Evolutionary conservation across 805 yeast genomes (phyloP).

Genomic region (Pichia phayaonensis): DNA sequence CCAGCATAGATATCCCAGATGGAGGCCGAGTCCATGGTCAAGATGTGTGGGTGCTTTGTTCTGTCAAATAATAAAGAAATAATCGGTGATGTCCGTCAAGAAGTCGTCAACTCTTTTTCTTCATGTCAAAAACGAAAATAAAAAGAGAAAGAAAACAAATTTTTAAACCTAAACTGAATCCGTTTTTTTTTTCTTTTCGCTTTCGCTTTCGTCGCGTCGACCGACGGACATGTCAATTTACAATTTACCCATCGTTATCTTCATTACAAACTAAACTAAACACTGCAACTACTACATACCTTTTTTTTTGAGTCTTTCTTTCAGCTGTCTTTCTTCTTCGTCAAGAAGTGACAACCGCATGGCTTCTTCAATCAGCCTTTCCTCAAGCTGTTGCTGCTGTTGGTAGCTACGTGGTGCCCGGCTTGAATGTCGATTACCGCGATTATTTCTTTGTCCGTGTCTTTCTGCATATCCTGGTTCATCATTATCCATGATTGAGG

Average conservation of each 20-base stretch:
- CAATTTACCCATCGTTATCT: too few species aligned
- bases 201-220: neutral
- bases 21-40: conserved; percentile 13
- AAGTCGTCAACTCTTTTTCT: neutral
- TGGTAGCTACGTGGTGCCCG: conserved; percentile 6
- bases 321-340: conserved; percentile 46
- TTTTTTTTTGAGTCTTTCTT: conserved; percentile 15
- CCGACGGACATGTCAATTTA: neutral
- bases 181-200: too few species aligned
- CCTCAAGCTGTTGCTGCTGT: conserved; percentile 45
- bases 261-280: too few species aligned
- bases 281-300: neutral
- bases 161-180: too few species aligned
- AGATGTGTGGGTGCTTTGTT: neutral
- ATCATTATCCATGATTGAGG: conserved; percentile 52
- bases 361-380: conserved; percentile 80
- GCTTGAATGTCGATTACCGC: conserved; percentile 45
- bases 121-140: neutral
- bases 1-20: conserved; percentile 31
- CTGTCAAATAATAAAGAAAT: neutral
- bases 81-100: neutral
- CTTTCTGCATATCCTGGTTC: conserved; percentile 19
- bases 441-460: conserved; percentile 62
- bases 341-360: conserved; percentile 66
- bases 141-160: neutral